These are phyloP conservation scores for Rhizopogon rudus DNA, from an alignment of 768 basidiomycete genomes.

Conservation along the genomic window DNA sequence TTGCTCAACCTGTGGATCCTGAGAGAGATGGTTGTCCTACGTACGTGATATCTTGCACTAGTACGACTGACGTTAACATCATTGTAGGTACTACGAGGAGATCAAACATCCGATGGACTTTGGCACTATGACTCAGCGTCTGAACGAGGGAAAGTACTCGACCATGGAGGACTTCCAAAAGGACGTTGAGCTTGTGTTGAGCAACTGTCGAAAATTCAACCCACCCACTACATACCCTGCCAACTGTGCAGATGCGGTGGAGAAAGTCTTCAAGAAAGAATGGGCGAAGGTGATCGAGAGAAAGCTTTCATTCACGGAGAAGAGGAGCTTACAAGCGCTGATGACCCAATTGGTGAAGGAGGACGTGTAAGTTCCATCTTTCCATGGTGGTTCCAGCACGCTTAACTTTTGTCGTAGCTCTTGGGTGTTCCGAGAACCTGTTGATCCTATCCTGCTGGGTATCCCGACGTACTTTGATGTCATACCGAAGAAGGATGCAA, in stretches of 20 bases:
- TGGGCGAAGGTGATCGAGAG: slow-evolving; percentile 75
- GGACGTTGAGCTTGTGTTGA: slow-evolving; percentile 80
- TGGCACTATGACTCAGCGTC: slow-evolving; percentile 67
- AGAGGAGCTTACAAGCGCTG: slow-evolving; percentile 67
- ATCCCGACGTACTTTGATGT: slow-evolving; percentile 89
- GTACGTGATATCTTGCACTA: slow-evolving; percentile 40
- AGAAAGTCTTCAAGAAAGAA: slow-evolving; percentile 76
- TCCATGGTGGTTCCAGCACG: slow-evolving; percentile 1
- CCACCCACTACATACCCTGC: slow-evolving; percentile 73
- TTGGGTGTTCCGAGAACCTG: slow-evolving; percentile 77
- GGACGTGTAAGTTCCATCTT: slow-evolving; percentile 44
- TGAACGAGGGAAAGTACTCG: slow-evolving; percentile 61
- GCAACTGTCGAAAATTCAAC: slow-evolving; percentile 92
- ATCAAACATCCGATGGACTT: slow-evolving; percentile 94
- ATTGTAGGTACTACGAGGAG: slow-evolving; percentile 80
- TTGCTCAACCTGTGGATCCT: slow-evolving; percentile 82
- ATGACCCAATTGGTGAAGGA: slow-evolving; percentile 70
- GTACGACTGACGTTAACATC: slow-evolving; percentile 1
- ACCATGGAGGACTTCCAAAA: slow-evolving; percentile 79
- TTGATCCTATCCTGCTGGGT: slow-evolving; percentile 79
- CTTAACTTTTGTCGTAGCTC: slow-evolving; percentile 36
- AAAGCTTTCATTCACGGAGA: slow-evolving; percentile 75
- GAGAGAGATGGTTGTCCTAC: slow-evolving; percentile 83
- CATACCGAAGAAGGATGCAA: slow-evolving; percentile 79
- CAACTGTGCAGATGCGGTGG: slow-evolving; percentile 66